Evolutionary conservation across 306 rosid genomes (phyloP).

Genomic region (Vachellia pachyceras): DNA sequence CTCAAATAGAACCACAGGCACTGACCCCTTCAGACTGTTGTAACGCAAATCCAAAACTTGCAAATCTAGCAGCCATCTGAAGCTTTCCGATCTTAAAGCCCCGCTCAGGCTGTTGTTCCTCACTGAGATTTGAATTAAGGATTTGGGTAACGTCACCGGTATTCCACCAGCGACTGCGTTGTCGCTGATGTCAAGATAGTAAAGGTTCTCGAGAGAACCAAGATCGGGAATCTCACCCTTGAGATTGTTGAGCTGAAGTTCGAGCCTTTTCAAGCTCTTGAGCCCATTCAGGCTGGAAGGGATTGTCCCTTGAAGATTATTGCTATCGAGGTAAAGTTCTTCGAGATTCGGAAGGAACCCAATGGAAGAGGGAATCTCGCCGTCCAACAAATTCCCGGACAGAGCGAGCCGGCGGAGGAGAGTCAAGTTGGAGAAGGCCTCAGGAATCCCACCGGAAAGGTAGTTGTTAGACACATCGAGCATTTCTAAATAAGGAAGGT

Average conservation of each 20-base stretch:
- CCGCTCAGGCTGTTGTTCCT: slow-evolving; percentile 72
- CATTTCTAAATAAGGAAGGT: slow-evolving; percentile 72
- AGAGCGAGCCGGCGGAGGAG: slow-evolving; percentile 51
- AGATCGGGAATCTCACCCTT: slow-evolving; percentile 60
- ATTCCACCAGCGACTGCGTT: slow-evolving; percentile 56
- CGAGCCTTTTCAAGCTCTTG: slow-evolving; percentile 55
- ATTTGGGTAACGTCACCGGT: slow-evolving; percentile 54
- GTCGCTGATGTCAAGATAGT: slow-evolving; percentile 59
- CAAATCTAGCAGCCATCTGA: slow-evolving; percentile 43
- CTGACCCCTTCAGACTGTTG: slow-evolving; percentile 57
- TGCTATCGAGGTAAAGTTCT: slow-evolving; percentile 76
- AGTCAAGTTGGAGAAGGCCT: slow-evolving; percentile 52
- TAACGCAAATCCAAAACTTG: slow-evolving; percentile 74
- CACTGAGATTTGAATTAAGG: slow-evolving; percentile 63
- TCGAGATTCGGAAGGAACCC: slow-evolving; percentile 54
- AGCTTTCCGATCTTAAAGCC: slow-evolving; percentile 31
- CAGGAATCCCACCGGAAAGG: slow-evolving; percentile 68
- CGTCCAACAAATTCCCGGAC: slow-evolving; percentile 67
- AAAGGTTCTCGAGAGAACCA: slow-evolving; percentile 48
- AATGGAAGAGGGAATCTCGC: slow-evolving; percentile 58
- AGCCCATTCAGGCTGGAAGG: slow-evolving; percentile 53
- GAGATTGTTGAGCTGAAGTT: slow-evolving; percentile 64
- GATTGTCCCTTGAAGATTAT: slow-evolving; percentile 58
- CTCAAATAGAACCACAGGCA: slow-evolving; percentile 57
- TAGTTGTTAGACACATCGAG: slow-evolving; percentile 71